phyloP scores from a whole-genome alignment of 169 alveolate species.

The Plasmodium ovale region DNA sequence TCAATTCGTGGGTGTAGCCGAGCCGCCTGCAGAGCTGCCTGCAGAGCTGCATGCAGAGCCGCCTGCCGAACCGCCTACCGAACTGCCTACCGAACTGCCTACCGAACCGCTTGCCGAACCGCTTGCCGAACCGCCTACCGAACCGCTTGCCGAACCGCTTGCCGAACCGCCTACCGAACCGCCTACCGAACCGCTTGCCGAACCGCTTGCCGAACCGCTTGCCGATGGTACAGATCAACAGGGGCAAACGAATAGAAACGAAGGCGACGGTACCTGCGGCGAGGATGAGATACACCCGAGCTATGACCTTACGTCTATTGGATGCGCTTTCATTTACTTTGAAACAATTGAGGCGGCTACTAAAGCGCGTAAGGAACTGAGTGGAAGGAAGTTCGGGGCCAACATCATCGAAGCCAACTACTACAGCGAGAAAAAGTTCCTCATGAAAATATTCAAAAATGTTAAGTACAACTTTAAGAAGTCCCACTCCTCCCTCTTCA shows the following conservation, averaged over 20 bases:
- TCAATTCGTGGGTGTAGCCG: no score
- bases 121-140: no score
- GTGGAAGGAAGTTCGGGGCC: conserved; percentile 83
- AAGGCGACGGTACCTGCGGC: conserved; percentile 62
- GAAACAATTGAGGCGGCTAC: conserved; percentile 80
- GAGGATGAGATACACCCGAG: conserved; percentile 58
- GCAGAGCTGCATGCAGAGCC: not conserved
- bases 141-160: no score
- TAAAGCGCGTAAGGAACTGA: conserved; percentile 82
- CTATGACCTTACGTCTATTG: conserved; percentile 76
- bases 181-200: not conserved
- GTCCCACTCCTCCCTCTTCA: conserved; percentile 55
- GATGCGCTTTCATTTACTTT: conserved; percentile 83
- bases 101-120: no score
- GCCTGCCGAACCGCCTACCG: no score
- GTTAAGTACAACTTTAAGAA: conserved; percentile 80
- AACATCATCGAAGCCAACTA: conserved; percentile 85
- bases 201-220: not conserved
- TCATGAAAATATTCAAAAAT: conserved; percentile 68
- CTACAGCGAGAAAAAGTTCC: conserved; percentile 76
- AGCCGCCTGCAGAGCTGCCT: not conserved
- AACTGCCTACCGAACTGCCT: no score
- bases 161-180: no score
- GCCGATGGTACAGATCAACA: not conserved
- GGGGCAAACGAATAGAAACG: not conserved